phyloP scores from a whole-genome alignment of 1,139 yeast genomes.

The Lodderomyces parapsilosis region DNA sequence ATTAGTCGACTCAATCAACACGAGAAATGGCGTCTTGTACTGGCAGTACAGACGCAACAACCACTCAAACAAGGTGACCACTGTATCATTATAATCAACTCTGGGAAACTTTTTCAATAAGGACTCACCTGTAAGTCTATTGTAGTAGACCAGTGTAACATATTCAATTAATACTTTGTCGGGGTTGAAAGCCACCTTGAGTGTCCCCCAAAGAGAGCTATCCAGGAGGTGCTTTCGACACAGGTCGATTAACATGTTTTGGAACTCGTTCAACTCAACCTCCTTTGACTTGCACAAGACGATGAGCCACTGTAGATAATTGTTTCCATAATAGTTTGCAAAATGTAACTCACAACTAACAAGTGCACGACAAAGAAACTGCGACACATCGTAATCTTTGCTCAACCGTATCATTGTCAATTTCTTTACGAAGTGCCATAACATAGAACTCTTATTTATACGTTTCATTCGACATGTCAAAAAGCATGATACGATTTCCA shows the following conservation, averaged over 20 bases:
- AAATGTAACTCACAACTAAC: conserved; percentile 35
- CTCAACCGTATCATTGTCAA: conserved; percentile 17
- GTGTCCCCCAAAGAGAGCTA: conserved; percentile 33
- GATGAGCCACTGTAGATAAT: conserved; percentile 33
- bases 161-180: conserved; percentile 1
- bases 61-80: conserved; percentile 16
- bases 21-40: conserved; percentile 13
- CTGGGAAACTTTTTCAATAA: background rate
- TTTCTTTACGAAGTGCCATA: conserved; percentile 40
- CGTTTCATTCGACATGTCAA: conserved; percentile 33
- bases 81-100: background rate
- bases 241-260: background rate
- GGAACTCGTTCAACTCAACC: conserved; percentile 7
- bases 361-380: conserved; percentile 18
- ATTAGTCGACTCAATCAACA: conserved; percentile 4
- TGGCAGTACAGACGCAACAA: conserved; percentile 15
- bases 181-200: conserved; percentile 8
- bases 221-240: conserved; percentile 18
- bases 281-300: conserved; percentile 14
- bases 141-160: conserved; percentile 7
- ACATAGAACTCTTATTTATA: conserved; percentile 43
- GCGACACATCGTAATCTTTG: background rate
- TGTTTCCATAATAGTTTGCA: conserved; percentile 43
- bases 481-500: conserved; percentile 31
- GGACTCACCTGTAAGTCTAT: background rate